A percentile compares a stretch with the other conserved stretches of the same genome.
Evolutionary conservation across 176 grass and related monocot genomes (phyloP).

Genomic region (Cenchrus americanus): DNA sequence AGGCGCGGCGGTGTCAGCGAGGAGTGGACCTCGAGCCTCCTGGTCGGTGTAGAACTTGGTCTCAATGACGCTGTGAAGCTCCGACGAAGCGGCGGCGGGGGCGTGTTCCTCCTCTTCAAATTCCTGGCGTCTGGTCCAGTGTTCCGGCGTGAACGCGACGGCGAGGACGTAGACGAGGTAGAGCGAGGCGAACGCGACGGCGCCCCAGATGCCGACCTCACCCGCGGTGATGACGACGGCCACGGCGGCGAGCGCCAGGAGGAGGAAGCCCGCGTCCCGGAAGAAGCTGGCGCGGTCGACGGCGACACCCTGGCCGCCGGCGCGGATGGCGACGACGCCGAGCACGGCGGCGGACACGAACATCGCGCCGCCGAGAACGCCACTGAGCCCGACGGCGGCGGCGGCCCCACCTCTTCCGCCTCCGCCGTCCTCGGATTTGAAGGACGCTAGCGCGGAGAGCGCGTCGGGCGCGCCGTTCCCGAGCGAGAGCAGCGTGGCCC

Average conservation of each 20-base stretch:
- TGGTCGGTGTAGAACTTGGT: constrained; percentile 18
- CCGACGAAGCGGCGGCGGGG: background rate
- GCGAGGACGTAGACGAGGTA: constrained; percentile 70
- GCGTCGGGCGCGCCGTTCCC: constrained; percentile 80
- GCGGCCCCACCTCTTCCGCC: background rate
- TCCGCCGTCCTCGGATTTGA: background rate
- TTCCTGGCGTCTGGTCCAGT: constrained; percentile 20
- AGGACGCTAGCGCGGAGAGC: constrained; percentile 68
- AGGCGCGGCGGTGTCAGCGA: background rate
- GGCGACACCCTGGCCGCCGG: constrained; percentile 18
- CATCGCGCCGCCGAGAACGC: constrained; percentile 63
- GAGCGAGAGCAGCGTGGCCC: constrained; percentile 74
- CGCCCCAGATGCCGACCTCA: constrained; percentile 54
- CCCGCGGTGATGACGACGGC: constrained; percentile 43
- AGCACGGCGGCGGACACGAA: constrained; percentile 72
- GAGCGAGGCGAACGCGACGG: constrained; percentile 59
- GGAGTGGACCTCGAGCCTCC: background rate
- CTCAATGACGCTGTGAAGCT: constrained; percentile 15
- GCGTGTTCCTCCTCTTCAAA: background rate
- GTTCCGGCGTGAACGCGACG: constrained; percentile 51
- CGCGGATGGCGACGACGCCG: constrained; percentile 57
- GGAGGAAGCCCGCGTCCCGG: constrained; percentile 60
- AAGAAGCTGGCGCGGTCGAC: constrained; percentile 61
- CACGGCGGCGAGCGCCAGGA: constrained; percentile 45
- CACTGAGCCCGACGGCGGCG: constrained; percentile 54